Conservation (phyloP, 2,329 filamentous ascomycete species). For the Davidsoniella eucalypti region DNA sequence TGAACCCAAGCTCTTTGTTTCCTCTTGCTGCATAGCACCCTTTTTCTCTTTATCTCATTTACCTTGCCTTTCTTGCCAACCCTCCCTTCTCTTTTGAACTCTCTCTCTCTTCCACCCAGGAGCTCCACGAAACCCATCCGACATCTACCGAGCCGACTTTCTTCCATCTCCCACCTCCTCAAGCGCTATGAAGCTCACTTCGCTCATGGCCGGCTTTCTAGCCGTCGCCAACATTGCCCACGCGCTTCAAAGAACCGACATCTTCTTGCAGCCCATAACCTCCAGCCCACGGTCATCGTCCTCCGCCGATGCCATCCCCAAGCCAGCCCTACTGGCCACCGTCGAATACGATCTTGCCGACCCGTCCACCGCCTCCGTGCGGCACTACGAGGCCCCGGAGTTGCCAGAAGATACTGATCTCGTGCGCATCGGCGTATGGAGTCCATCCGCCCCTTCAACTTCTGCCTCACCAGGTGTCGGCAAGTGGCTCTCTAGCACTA, state of each 20-base stretch:
- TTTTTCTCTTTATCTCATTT: no score
- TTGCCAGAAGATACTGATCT: slow-evolving; percentile 29
- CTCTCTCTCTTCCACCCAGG: background rate
- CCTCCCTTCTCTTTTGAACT: no score
- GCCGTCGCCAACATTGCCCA: slow-evolving; percentile 25
- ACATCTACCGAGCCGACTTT: background rate
- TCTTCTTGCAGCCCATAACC: slow-evolving; percentile 38
- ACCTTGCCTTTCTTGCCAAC: no score
- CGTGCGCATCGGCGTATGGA: slow-evolving; percentile 42
- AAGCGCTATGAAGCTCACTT: slow-evolving; percentile 25
- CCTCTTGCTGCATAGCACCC: no score
- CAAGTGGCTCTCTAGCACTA: slow-evolving; percentile 37
- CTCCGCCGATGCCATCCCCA: slow-evolving; percentile 15
- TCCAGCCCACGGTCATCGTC: slow-evolving; percentile 12
- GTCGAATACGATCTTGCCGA: slow-evolving; percentile 36
- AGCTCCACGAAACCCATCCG: background rate
- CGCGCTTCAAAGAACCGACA: slow-evolving; percentile 28
- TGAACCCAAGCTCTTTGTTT: no score
- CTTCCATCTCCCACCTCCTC: background rate
- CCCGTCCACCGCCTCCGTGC: slow-evolving; percentile 27
- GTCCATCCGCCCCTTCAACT: slow-evolving; percentile 16
- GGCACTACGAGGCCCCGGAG: slow-evolving; percentile 40
- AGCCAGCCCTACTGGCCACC: slow-evolving; percentile 34
- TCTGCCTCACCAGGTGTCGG: slow-evolving; percentile 19
- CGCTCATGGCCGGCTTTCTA: slow-evolving; percentile 27